A percentile compares a stretch with the other conserved stretches of the same genome.
Conservation (phyloP, 2,329 filamentous ascomycete genomes). For the Ceratocystis colombiana region DNA sequence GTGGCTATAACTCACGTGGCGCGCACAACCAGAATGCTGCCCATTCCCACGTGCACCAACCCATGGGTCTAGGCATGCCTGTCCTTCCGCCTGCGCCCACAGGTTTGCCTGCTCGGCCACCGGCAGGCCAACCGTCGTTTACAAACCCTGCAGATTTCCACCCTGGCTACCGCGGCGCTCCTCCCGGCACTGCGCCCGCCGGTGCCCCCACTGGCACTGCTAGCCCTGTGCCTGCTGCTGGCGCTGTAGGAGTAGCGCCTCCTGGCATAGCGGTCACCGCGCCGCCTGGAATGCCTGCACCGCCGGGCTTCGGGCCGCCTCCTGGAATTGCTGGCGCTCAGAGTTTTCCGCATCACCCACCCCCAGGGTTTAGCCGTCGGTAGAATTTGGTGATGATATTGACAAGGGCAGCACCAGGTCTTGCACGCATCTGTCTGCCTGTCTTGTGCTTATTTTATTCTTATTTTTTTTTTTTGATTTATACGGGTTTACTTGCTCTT, state of each 20-base stretch:
- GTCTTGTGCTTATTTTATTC: too few relatives aligned
- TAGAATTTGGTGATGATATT: constrained; percentile 23
- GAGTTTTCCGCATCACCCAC: constrained; percentile 32
- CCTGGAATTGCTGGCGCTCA: constrained; percentile 40
- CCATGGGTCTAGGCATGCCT: constrained; percentile 22
- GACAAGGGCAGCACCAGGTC: too few relatives aligned
- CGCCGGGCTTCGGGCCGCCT: constrained; percentile 34
- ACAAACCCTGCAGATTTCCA: constrained; percentile 42
- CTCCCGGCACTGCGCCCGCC: constrained; percentile 27
- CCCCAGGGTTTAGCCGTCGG: constrained; percentile 30
- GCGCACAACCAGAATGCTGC: constrained; percentile 13
- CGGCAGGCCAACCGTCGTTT: constrained; percentile 39
- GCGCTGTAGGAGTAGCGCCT: neutral
- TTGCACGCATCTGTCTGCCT: too few relatives aligned
- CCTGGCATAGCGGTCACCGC: neutral
- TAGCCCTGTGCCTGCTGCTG: neutral
- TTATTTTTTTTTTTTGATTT: neutral
- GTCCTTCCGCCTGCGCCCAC: constrained; percentile 42
- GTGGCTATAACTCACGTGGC: constrained; percentile 14
- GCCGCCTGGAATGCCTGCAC: constrained; percentile 31
- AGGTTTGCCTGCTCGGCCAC: constrained; percentile 39
- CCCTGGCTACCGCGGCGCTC: constrained; percentile 34
- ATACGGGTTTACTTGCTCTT: neutral
- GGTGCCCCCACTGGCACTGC: constrained; percentile 30
- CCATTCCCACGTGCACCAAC: constrained; percentile 25